These are phyloP conservation scores for Scenedesmus sp. DNA, from an alignment of 163 green algal genomes.

Conservation along the genomic window DNA sequence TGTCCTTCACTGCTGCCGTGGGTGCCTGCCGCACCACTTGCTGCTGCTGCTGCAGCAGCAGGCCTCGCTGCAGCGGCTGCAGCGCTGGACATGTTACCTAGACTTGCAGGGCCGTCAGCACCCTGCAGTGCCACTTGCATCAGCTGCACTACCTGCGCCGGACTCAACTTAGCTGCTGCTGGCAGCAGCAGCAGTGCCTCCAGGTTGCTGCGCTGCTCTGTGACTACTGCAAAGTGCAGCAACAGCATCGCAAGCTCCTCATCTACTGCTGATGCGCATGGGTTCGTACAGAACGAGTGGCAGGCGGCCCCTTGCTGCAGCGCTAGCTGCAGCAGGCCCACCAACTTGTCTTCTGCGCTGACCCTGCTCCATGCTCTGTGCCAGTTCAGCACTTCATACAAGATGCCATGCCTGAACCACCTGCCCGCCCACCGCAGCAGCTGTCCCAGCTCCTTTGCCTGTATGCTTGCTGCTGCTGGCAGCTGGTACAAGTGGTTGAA, in stretches of 20 bases:
- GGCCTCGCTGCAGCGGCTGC: not conserved
- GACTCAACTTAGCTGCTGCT: too few relatives aligned
- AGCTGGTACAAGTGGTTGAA: too few relatives aligned
- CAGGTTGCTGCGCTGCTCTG: too few relatives aligned
- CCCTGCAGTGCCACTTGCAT: not conserved
- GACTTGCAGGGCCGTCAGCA: not conserved
- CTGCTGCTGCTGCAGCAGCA: not conserved
- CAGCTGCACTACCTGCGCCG: too few relatives aligned
- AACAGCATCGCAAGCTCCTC: too few relatives aligned
- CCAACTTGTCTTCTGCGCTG: too few relatives aligned
- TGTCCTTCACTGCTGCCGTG: not conserved
- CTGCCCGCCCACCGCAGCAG: too few relatives aligned
- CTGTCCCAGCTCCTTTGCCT: too few relatives aligned
- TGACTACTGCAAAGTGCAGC: too few relatives aligned
- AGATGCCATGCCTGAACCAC: not conserved
- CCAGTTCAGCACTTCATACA: not conserved
- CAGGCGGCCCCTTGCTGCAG: not conserved
- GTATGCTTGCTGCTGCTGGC: too few relatives aligned
- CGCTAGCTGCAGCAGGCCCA: not conserved
- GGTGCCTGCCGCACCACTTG: not conserved
- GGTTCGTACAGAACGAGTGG: not conserved
- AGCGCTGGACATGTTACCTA: not conserved
- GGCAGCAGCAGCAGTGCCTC: too few relatives aligned
- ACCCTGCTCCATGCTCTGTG: too few relatives aligned
- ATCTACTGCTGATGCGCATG: not conserved